phyloP scores from a whole-genome alignment of 2,329 filamentous ascomycete species.

The Aspergillus costaricaensis region DNA sequence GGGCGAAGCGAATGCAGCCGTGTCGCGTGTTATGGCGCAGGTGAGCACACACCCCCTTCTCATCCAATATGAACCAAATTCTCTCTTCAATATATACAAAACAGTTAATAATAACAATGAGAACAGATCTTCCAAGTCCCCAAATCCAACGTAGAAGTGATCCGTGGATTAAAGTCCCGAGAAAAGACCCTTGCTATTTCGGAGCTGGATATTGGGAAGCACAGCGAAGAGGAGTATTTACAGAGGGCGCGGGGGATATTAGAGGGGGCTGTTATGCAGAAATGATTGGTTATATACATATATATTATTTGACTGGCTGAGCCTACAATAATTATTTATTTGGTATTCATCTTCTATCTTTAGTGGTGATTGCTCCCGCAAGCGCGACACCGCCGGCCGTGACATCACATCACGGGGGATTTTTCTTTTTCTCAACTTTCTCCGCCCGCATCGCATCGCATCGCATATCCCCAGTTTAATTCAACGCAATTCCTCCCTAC shows the following conservation, averaged over 20 bases:
- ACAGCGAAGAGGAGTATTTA: slow-evolving; percentile 35
- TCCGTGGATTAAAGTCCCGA: slow-evolving; percentile 63
- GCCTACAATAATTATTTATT: too few species aligned
- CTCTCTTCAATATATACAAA: background rate
- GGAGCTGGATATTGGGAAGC: slow-evolving; percentile 30
- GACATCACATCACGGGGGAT: slow-evolving; percentile 26
- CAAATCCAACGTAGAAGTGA: slow-evolving; percentile 65
- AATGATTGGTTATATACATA: background rate
- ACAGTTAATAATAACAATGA: too few species aligned
- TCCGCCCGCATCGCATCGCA: slow-evolving; percentile 1
- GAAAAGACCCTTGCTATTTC: slow-evolving; percentile 60
- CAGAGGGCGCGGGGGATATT: slow-evolving; percentile 22
- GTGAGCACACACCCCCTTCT: slow-evolving; percentile 36
- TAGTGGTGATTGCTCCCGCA: background rate
- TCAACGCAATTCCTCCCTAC: background rate
- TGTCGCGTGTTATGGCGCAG: slow-evolving; percentile 63
- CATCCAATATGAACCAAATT: background rate
- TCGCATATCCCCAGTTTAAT: background rate
- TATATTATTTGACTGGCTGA: too few species aligned
- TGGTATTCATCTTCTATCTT: too few species aligned
- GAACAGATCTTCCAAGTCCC: slow-evolving; percentile 59
- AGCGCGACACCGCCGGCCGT: slow-evolving; percentile 3
- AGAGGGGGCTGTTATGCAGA: slow-evolving; percentile 20
- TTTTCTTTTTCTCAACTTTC: slow-evolving; percentile 15
- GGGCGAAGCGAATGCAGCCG: slow-evolving; percentile 69